Conservation (phyloP, 2,329 filamentous ascomycete genomes). For the Trichoderma polysporum region DNA sequence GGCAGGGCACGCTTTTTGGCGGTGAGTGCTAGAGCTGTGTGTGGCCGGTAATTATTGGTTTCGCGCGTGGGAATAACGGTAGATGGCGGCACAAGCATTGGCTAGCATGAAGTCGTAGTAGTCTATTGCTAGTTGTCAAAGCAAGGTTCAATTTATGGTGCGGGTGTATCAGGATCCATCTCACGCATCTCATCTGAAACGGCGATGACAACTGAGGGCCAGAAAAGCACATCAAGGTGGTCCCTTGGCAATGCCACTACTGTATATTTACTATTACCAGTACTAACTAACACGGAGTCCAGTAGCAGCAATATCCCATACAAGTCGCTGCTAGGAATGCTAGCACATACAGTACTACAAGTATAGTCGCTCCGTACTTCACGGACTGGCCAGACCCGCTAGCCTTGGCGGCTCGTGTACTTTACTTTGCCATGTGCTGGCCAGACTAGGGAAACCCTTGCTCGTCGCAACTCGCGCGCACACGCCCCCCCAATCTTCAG, state of each 20-base stretch:
- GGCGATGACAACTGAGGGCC: conserved; percentile 2
- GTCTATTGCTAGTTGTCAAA: neutral
- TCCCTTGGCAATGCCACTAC: neutral
- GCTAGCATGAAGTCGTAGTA: neutral
- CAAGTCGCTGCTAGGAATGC: no score
- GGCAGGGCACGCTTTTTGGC: neutral
- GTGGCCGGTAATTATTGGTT: neutral
- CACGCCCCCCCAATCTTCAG: neutral
- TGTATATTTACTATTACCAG: no score
- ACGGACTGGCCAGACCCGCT: neutral
- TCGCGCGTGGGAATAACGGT: neutral
- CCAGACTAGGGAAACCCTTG: neutral
- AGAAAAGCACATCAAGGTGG: neutral
- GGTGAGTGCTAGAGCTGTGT: neutral
- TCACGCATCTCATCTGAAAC: conserved; percentile 18
- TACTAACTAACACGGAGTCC: no score
- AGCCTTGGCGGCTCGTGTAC: conserved; percentile 23
- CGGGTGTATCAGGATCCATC: conserved; percentile 5
- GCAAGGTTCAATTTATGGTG: neutral
- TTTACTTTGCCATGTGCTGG: conserved; percentile 33
- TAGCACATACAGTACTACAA: no score
- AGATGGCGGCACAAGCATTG: neutral
- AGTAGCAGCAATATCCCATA: no score
- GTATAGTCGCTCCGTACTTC: no score
- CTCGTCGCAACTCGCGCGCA: neutral